Evolutionary conservation across 495 filamentous ascomycete genomes (phyloP).

Genomic region (Daldinia loculata): DNA sequence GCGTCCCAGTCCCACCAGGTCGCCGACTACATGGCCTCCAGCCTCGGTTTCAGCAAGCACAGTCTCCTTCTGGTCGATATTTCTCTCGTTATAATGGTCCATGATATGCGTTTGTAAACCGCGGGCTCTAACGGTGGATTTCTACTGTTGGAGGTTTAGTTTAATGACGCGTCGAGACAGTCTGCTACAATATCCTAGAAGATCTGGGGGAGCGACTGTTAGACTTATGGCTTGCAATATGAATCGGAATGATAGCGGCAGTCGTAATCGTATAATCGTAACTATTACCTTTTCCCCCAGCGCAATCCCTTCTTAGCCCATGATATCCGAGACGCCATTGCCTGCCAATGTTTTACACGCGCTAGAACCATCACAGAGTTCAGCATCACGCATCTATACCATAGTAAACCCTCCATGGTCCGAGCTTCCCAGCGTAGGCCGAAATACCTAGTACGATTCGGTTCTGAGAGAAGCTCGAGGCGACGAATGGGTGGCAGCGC

Average conservation of each 20-base stretch:
- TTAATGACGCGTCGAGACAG: background rate
- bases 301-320: background rate
- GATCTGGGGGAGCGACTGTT: background rate
- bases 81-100: background rate
- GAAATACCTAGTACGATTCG: background rate
- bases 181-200: background rate
- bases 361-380: background rate
- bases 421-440: background rate
- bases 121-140: background rate
- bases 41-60: background rate
- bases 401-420: background rate
- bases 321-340: background rate
- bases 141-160: background rate
- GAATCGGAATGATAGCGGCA: background rate
- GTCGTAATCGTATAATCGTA: background rate
- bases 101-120: background rate
- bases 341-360: background rate
- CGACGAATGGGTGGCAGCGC: background rate
- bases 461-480: conserved; percentile 6
- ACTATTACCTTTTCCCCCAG: background rate
- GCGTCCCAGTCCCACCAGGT: background rate
- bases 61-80: background rate
- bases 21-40: background rate
- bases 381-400: background rate
- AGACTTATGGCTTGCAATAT: background rate